These are phyloP conservation scores for Seiridium cupressi DNA, from an alignment of 2,329 filamentous ascomycete genomes.

Conservation along the genomic window DNA sequence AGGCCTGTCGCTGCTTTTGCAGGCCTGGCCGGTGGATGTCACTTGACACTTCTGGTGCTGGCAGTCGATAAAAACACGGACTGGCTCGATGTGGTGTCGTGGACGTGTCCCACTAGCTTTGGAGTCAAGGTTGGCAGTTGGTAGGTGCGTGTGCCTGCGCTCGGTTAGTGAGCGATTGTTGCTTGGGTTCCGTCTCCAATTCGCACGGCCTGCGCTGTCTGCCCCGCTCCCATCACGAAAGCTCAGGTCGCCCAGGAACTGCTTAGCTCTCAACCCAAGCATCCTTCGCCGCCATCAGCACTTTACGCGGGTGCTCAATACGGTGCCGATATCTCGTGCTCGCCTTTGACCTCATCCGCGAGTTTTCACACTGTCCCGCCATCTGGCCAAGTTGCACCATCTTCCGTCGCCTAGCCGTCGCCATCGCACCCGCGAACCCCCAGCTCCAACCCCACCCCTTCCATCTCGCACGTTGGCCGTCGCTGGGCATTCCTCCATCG, in stretches of 20 bases:
- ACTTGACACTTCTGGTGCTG: not conserved
- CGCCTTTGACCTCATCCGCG: not conserved
- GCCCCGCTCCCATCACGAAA: not conserved
- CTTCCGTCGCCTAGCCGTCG: not conserved
- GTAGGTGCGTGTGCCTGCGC: not conserved
- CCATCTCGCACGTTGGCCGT: not conserved
- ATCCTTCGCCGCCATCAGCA: not conserved
- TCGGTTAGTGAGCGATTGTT: not conserved
- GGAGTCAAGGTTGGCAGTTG: not conserved
- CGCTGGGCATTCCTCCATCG: not conserved
- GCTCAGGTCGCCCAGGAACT: not conserved
- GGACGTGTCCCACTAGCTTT: constrained; percentile 1
- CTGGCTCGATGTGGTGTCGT: constrained; percentile 1
- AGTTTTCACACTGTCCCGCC: not conserved
- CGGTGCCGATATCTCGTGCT: not conserved
- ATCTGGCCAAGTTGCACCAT: not conserved
- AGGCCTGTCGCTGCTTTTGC: constrained; percentile 13
- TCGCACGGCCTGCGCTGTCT: not conserved
- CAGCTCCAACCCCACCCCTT: not conserved
- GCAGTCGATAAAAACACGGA: constrained; percentile 3
- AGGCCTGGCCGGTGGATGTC: not conserved
- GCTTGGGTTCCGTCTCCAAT: not conserved
- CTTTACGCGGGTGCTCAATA: constrained; percentile 1
- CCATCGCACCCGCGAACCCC: not conserved
- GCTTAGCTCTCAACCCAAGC: not conserved